A percentile compares a stretch with the other conserved stretches of the same genome.
Conservation (phyloP, 2,329 filamentous ascomycete species). For the Aspergillus puulaauensis region DNA sequence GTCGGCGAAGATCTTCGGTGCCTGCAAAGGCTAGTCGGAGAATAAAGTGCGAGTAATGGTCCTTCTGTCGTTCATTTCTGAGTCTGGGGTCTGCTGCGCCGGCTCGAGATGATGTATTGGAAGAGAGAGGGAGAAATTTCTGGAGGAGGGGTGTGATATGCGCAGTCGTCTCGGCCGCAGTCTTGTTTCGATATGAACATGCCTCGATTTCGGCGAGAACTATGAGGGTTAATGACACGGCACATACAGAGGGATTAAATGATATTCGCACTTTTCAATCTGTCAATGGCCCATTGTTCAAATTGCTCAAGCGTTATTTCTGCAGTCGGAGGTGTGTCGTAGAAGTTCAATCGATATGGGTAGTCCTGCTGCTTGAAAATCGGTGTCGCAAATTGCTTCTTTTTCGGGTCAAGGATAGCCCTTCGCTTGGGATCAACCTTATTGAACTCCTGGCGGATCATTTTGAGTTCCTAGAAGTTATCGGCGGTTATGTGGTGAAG, state of each 20-base stretch:
- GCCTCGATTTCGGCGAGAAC: slow-evolving; percentile 66
- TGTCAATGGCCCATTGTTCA: slow-evolving; percentile 96
- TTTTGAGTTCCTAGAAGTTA: slow-evolving; percentile 22
- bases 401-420: slow-evolving; percentile 73
- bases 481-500: background rate
- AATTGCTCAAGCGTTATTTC: slow-evolving; percentile 97
- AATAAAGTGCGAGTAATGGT: slow-evolving; percentile 98
- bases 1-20: slow-evolving; percentile 83
- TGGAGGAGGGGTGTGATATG: slow-evolving; percentile 86
- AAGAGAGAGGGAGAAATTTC: slow-evolving; percentile 79
- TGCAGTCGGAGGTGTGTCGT: slow-evolving; percentile 79
- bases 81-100: slow-evolving; percentile 53
- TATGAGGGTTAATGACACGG: slow-evolving; percentile 15
- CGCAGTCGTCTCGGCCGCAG: slow-evolving; percentile 73
- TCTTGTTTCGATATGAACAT: slow-evolving; percentile 91
- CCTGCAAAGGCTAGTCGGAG: slow-evolving; percentile 87
- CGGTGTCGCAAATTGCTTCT: slow-evolving; percentile 79
- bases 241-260: background rate
- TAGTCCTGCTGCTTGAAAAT: slow-evolving; percentile 77
- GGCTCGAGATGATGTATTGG: slow-evolving; percentile 65
- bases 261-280: slow-evolving; percentile 66
- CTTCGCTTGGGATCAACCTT: slow-evolving; percentile 68
- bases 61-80: slow-evolving; percentile 77
- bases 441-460: slow-evolving; percentile 46
- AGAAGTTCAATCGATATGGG: slow-evolving; percentile 87